Evolutionary conservation across 495 filamentous ascomycete genomes (phyloP), one percentile per base, ranked within the genome.

Genomic region (Corynascus novoguineensis): DNA sequence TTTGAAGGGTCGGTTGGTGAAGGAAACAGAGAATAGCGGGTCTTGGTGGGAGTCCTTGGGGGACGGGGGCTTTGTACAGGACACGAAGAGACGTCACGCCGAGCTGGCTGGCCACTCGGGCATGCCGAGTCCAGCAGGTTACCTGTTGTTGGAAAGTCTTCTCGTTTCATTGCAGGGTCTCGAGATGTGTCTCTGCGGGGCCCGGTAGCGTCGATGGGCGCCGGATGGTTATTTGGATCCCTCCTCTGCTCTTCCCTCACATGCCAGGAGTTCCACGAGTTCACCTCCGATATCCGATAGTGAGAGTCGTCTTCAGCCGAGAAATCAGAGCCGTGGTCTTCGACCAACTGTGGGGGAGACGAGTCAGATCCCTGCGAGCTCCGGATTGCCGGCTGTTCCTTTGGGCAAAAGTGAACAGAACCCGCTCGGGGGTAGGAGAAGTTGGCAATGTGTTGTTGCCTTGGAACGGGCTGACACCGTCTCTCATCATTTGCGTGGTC

Each of bases 261-360:
- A n/a, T 59, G 57, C 58, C 57, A 61, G 10, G 58, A 56, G 29
- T 70, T 62, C 68, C 68, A 71, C 9, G 62, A 35, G 22, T 61
- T 58, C 3, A 58, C 15, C 4, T 57, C 60, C 7, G 58, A 38
- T 3, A 35, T 34, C 27, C 51, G 56, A 28, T 64, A 53, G 25
- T 70, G 60, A 37, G 55, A 59, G 32, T 70, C 69, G 19, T 70
- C 68, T 3, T 69, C 67, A 7, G 47, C 28, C 5, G 65, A 65
- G n/a, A 64, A 17, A 48, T 68, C 67, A 3, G 65, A 68, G 10
- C 60, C 67, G 8, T 60, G 59, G 52, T 70, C 69, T 40, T 68
- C 62, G 2, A 70, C 48, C 67, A 66, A 64, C 3, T 57, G 61
- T 12, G 67, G 64, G 1, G 63, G 55, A 0, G 65, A 69, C 9